Conservation (phyloP, 2,329 filamentous ascomycete species). For the Fusarium aywerte region DNA sequence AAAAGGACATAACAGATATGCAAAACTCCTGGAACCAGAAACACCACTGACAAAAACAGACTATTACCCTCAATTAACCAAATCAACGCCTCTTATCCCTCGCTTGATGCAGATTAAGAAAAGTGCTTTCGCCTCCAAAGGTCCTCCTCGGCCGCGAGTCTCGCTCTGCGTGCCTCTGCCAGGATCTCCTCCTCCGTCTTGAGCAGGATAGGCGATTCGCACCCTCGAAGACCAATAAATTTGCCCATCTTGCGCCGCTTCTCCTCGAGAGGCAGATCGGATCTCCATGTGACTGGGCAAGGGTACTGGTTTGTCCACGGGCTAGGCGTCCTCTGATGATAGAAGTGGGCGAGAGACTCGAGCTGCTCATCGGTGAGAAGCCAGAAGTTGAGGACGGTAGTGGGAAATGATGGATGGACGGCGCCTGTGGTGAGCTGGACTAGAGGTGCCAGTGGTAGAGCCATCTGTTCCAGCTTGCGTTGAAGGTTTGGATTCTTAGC, state of each 20-base stretch:
- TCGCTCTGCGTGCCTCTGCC: conserved; percentile 55
- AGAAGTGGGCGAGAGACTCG: conserved; percentile 76
- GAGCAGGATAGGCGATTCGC: conserved; percentile 53
- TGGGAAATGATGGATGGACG: conserved; percentile 73
- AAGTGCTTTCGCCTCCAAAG: conserved; percentile 59
- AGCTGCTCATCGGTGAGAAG: conserved; percentile 77
- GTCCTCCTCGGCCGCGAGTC: conserved; percentile 58
- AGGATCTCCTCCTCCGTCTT: conserved; percentile 61
- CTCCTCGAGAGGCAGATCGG: conserved; percentile 66
- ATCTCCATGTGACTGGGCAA: conserved; percentile 72
- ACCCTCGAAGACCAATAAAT: conserved; percentile 77
- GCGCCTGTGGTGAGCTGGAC: conserved; percentile 70
- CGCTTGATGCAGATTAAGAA: conserved; percentile 35
- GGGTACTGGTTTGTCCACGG: conserved; percentile 71
- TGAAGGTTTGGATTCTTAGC: conserved; percentile 63
- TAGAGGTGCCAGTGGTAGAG: conserved; percentile 72
- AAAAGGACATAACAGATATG: conserved; percentile 10
- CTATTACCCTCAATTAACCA: neutral
- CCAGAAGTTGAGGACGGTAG: conserved; percentile 76
- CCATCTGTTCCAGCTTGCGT: conserved; percentile 73
- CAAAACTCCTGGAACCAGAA: conserved; percentile 9
- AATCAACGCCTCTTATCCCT: conserved; percentile 6
- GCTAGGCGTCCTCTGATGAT: conserved; percentile 73
- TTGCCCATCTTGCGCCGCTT: conserved; percentile 78
- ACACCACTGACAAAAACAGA: conserved; percentile 15